Base-by-base conservation (phyloP, 2,329 filamentous ascomycete genomes). In the Microdochium paspali region DNA sequence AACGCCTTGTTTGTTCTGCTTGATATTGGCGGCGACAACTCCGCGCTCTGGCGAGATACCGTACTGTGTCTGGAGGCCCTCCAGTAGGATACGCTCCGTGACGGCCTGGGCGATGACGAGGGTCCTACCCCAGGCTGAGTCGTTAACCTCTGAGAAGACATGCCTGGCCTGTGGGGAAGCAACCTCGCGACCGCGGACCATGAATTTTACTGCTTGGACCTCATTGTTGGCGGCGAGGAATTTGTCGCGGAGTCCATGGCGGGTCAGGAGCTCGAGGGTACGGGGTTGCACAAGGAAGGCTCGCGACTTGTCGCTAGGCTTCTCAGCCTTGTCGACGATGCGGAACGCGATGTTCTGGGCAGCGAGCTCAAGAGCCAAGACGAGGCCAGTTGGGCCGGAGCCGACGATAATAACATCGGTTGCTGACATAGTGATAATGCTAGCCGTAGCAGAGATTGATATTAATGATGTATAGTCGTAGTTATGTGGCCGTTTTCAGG, bases 231-330 rank as follows among this genome's bases (percentile, higher is more conserved):
- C 55, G 1, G 54, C 50, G 2, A 71, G 39, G 24, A 74, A 53
- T 2, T 67, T 58, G 7, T 64, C 57, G 28, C 70, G 54, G 10
- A 63, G 61, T 30, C 61, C 62, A 42, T 76, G 66, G 40, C 73
- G 70, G 40, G 65, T 66, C 45, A 76, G 66, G 20, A 76, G 61
- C 51, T 77, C 74, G 12, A 74, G 54, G 3, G 69, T 73, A 5
- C 73, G 70, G 10, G 71, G 63, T 47, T 77, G 74, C 6, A 77
- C 57, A 13, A 66, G 63, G 1, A 76, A 53, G 15, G 60, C 73
- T 52, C 60, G 68, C 47, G 63, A 67, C 45, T 66, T 64, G 49
- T 65, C 57, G n/a, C 61, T 65, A 15, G 59, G 61, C 12, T 47
- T 49, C 3, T 51, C 31, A 1, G 85, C 84, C 31, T 46, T 53